Conservation (phyloP, 345 rosid genomes). For the Isatis tinctoria region DNA sequence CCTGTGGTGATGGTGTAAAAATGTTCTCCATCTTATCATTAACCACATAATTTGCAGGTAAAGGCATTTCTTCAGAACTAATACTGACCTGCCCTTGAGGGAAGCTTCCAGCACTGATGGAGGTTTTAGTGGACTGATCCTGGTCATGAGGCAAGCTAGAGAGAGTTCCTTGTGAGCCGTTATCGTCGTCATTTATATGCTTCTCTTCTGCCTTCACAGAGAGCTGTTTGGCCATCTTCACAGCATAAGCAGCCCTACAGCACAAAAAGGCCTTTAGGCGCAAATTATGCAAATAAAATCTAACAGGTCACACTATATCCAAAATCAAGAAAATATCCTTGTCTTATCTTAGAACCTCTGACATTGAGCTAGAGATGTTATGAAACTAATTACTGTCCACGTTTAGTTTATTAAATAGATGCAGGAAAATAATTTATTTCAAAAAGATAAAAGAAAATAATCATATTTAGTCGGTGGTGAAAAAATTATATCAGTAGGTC, state of each 20-base stretch:
- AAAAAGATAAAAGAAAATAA: background rate
- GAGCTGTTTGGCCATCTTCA: slow-evolving; percentile 77
- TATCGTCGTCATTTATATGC: slow-evolving; percentile 67
- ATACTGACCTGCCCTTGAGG: slow-evolving; percentile 83
- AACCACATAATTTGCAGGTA: slow-evolving; percentile 38
- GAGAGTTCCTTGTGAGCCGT: slow-evolving; percentile 72
- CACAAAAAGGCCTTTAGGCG: slow-evolving; percentile 13
- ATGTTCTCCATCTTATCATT: slow-evolving; percentile 50
- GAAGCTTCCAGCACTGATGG: slow-evolving; percentile 85
- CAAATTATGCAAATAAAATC: slow-evolving; percentile 4
- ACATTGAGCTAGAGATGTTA: slow-evolving; percentile 3
- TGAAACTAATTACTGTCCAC: slow-evolving; percentile 1
- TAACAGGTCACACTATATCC: slow-evolving; percentile 3
- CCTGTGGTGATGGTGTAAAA: slow-evolving; percentile 41
- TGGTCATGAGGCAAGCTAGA: slow-evolving; percentile 86
- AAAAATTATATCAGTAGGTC: slow-evolving; percentile 16
- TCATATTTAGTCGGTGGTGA: slow-evolving; percentile 9
- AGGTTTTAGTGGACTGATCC: slow-evolving; percentile 76
- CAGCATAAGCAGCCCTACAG: slow-evolving; percentile 86
- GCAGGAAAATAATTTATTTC: background rate
- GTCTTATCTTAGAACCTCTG: background rate
- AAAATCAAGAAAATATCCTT: background rate
- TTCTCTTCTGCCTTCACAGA: slow-evolving; percentile 75
- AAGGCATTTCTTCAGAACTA: slow-evolving; percentile 69
- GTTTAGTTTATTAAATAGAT: background rate